Evolutionary conservation across 768 basidiomycete genomes (phyloP).

Genomic region (Pisolithus sp.): DNA sequence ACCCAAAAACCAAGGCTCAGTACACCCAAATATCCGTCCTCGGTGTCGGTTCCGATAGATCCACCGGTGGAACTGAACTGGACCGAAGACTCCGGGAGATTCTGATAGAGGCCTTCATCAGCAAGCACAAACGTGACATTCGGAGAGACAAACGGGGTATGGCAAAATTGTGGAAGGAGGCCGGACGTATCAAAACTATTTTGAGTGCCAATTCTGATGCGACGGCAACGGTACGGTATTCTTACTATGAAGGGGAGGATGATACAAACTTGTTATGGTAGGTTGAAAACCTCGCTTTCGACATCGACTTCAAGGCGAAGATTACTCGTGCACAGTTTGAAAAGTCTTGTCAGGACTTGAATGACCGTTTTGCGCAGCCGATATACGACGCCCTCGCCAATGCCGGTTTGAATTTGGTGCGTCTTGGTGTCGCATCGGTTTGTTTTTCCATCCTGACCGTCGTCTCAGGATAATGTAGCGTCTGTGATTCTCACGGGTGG

Average conservation of each 20-base stretch:
- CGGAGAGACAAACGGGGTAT: constrained; percentile 74
- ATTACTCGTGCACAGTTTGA: constrained; percentile 80
- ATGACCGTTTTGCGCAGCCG: constrained; percentile 56
- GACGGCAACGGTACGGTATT: constrained; percentile 50
- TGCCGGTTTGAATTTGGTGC: constrained; percentile 62
- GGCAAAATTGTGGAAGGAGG: constrained; percentile 94
- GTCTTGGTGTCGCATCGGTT: constrained; percentile 11
- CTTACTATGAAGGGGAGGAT: constrained; percentile 3
- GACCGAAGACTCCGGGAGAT: constrained; percentile 80
- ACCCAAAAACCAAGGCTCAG: constrained; percentile 41
- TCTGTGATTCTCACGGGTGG: constrained; percentile 95
- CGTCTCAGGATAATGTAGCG: constrained; percentile 62
- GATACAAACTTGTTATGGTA: constrained; percentile 20
- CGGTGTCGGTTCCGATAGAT: constrained; percentile 78
- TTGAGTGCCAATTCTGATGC: constrained; percentile 90
- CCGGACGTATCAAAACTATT: constrained; percentile 83
- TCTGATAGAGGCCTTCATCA: constrained; percentile 67
- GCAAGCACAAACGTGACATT: constrained; percentile 62
- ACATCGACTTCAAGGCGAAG: constrained; percentile 83
- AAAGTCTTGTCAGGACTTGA: constrained; percentile 59
- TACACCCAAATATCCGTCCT: constrained; percentile 70
- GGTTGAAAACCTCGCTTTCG: constrained; percentile 86
- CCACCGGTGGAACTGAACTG: constrained; percentile 74
- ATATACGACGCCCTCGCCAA: constrained; percentile 65
- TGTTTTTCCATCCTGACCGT: background rate